Conservation (phyloP, 2,329 filamentous ascomycete species). For the Elsinoe batatas region DNA sequence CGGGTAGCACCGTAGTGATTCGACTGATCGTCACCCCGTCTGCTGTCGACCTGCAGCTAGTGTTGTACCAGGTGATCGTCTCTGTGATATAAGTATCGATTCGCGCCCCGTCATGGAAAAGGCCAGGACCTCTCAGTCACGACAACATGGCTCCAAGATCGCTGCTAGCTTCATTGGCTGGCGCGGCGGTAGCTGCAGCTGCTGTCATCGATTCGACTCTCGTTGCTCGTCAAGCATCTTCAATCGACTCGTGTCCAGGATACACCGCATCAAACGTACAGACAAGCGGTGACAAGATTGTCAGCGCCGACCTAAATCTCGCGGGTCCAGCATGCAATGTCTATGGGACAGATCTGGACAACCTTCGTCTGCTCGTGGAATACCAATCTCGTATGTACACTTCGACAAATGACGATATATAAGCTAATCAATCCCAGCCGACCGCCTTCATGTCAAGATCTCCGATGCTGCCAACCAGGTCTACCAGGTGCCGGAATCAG, state of each 20-base stretch:
- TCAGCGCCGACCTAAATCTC: constrained; percentile 52
- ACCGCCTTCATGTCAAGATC: constrained; percentile 64
- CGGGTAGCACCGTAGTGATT: background rate
- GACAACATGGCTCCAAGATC: background rate
- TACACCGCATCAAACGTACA: constrained; percentile 55
- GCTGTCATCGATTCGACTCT: constrained; percentile 5
- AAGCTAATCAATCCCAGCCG: constrained; percentile 18
- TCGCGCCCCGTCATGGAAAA: background rate
- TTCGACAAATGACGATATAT: background rate
- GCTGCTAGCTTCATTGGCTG: background rate
- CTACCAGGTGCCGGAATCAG: constrained; percentile 63
- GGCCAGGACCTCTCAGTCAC: background rate
- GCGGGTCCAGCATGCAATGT: constrained; percentile 55
- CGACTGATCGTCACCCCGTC: constrained; percentile 9
- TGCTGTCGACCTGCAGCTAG: background rate
- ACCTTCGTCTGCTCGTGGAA: constrained; percentile 49
- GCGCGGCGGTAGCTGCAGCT: constrained; percentile 1
- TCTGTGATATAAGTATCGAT: background rate
- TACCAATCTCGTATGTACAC: constrained; percentile 47
- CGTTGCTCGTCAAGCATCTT: constrained; percentile 12
- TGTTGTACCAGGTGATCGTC: background rate
- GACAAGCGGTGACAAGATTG: constrained; percentile 18
- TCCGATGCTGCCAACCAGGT: constrained; percentile 59
- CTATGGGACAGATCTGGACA: constrained; percentile 48
- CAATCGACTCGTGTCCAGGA: constrained; percentile 46